Evolutionary conservation across 1,139 yeast genomes (phyloP).

Genomic region (Suhomyces guaymorum): DNA sequence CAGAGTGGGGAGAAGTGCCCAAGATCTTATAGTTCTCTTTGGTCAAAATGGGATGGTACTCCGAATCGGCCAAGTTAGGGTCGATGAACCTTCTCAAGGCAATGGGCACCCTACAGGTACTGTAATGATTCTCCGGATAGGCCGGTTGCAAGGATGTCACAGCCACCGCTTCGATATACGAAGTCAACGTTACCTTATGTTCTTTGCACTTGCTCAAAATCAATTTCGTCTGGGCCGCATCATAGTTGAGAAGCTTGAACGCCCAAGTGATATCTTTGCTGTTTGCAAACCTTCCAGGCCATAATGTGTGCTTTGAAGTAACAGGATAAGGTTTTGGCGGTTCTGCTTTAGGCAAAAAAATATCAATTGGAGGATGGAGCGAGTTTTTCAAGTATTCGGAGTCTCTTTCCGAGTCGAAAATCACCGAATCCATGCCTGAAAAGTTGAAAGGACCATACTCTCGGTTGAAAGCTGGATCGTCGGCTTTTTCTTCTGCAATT

Average conservation of each 20-base stretch:
- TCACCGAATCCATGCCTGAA: slow-evolving; percentile 13
- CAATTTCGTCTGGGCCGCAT: slow-evolving; percentile 24
- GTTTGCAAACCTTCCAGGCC: slow-evolving; percentile 39
- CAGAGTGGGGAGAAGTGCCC: slow-evolving; percentile 39
- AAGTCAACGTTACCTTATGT: slow-evolving; percentile 36
- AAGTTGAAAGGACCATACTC: slow-evolving; percentile 19
- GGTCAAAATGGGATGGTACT: slow-evolving; percentile 21
- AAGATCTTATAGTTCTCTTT: slow-evolving; percentile 28
- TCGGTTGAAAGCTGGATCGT: slow-evolving; percentile 9
- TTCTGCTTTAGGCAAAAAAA: slow-evolving; percentile 20
- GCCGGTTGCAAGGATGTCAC: slow-evolving; percentile 33
- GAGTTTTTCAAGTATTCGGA: slow-evolving; percentile 23
- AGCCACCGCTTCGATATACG: slow-evolving; percentile 31
- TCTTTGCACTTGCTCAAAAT: slow-evolving; percentile 32
- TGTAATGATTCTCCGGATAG: slow-evolving; percentile 26
- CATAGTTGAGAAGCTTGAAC: slow-evolving; percentile 35
- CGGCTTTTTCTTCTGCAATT: slow-evolving; percentile 18
- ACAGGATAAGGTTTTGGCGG: slow-evolving; percentile 1
- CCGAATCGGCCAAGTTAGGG: slow-evolving; percentile 18
- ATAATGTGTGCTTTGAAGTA: slow-evolving; percentile 19
- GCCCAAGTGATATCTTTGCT: slow-evolving; percentile 23
- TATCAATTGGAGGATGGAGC: slow-evolving; percentile 40
- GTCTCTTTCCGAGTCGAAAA: slow-evolving; percentile 27
- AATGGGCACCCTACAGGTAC: slow-evolving; percentile 34
- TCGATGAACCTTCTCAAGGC: slow-evolving; percentile 34